Evolutionary conservation across 768 basidiomycete species (phyloP).

Genomic region (Amylocystis lapponica): DNA sequence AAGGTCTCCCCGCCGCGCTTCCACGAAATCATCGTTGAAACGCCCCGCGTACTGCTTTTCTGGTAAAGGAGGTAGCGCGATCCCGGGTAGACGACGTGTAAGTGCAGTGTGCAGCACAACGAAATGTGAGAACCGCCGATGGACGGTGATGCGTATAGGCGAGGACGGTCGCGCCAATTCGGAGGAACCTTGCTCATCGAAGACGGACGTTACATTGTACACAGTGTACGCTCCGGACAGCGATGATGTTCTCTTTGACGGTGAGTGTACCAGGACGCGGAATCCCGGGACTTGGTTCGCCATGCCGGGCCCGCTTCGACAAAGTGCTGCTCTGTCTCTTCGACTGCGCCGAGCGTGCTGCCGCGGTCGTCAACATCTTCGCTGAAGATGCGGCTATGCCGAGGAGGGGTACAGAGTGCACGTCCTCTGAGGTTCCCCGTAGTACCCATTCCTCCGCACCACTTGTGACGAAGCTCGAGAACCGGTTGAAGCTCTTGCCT

Average conservation of each 20-base stretch:
- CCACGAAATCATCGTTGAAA: conserved; percentile 77
- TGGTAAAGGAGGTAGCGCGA: conserved; percentile 76
- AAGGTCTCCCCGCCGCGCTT: conserved; percentile 74
- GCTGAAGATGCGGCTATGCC: conserved; percentile 24
- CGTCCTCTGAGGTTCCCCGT: conserved; percentile 46
- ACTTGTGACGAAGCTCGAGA: conserved; percentile 80
- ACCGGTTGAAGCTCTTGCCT: conserved; percentile 77
- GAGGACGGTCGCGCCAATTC: conserved; percentile 27
- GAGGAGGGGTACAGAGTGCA: conserved; percentile 15
- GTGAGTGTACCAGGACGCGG: conserved; percentile 71
- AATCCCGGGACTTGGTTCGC: conserved; percentile 71
- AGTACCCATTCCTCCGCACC: conserved; percentile 82
- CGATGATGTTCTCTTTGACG: conserved; percentile 63
- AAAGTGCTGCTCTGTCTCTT: conserved; percentile 63
- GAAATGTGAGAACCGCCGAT: conserved; percentile 83
- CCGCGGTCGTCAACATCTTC: conserved; percentile 20
- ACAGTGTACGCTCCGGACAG: conserved; percentile 69
- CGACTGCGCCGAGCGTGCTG: conserved; percentile 7
- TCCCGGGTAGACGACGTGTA: conserved; percentile 61
- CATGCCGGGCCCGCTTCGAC: conserved; percentile 68
- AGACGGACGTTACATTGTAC: conserved; percentile 74
- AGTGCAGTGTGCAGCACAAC: conserved; percentile 70
- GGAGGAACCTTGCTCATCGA: conserved; percentile 33
- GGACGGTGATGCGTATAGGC: conserved; percentile 61
- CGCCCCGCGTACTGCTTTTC: conserved; percentile 82